These are phyloP conservation scores for Podospora tetraspora DNA, from an alignment of 495 filamentous ascomycete genomes.

Conservation along the genomic window DNA sequence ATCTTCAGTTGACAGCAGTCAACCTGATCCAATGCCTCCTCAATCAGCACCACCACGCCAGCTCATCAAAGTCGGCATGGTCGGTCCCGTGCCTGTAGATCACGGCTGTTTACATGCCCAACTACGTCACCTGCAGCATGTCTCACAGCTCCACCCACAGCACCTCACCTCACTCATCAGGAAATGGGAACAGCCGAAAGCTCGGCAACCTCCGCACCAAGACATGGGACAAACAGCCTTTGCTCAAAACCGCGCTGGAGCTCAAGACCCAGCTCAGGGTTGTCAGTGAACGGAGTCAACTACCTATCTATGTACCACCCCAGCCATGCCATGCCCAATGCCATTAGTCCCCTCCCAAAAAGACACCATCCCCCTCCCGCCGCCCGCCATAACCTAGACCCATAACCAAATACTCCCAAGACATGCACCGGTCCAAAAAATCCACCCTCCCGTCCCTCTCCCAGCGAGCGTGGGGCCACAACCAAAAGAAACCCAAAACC, in stretches of 20 bases:
- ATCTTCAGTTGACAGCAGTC: not conserved
- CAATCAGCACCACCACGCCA: not conserved
- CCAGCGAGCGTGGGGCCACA: not conserved
- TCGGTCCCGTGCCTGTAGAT: not conserved
- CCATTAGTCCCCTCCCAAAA: not conserved
- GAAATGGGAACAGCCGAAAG: not conserved
- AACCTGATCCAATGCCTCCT: not conserved
- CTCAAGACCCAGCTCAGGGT: not conserved
- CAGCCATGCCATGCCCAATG: not conserved
- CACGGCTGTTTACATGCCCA: slow-evolving; percentile 1
- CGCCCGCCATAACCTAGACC: not conserved
- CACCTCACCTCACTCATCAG: not conserved
- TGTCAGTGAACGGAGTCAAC: not conserved
- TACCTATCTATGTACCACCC: not conserved
- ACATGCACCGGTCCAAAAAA: not conserved
- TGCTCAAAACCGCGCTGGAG: not conserved
- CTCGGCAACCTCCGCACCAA: not conserved
- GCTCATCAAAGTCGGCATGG: not conserved
- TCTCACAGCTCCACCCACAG: not conserved
- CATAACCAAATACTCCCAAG: not conserved
- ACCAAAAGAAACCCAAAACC: slow-evolving; percentile 2
- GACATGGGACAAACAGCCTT: too few species aligned
- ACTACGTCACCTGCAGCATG: not conserved
- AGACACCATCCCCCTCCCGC: not conserved
- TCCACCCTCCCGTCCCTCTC: not conserved